Evolutionary conservation across 2,329 filamentous ascomycete species (phyloP).

Genomic region (Chaetomium globosum): DNA sequence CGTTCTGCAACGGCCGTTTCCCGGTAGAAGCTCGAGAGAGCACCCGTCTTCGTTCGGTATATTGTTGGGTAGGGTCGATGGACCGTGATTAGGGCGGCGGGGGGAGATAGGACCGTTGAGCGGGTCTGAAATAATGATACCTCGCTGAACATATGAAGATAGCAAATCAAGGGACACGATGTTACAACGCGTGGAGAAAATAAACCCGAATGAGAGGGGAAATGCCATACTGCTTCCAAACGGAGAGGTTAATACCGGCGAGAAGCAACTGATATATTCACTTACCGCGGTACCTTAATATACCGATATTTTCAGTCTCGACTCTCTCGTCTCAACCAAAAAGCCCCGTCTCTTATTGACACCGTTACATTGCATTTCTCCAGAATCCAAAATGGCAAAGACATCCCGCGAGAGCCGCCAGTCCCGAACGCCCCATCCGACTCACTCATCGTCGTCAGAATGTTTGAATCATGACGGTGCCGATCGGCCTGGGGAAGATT

Average conservation of each 20-base stretch:
- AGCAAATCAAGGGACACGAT: background rate
- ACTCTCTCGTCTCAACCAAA: background rate
- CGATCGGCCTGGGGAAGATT: background rate
- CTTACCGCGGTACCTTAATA: background rate
- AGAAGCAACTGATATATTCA: background rate
- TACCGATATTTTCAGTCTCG: background rate
- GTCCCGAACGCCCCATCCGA: conserved; percentile 4
- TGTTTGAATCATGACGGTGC: conserved; percentile 15
- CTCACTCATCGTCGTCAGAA: background rate
- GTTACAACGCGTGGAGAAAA: background rate
- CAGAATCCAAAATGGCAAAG: conserved; percentile 3
- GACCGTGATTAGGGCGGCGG: background rate
- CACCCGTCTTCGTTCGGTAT: background rate
- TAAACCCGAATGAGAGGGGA: background rate
- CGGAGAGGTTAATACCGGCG: background rate
- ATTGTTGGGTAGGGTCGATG: background rate
- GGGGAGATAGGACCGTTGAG: background rate
- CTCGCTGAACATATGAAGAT: conserved; percentile 15
- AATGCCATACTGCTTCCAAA: background rate
- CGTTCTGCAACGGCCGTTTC: background rate
- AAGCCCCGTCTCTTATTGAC: background rate
- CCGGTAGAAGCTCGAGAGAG: background rate
- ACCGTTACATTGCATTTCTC: conserved; percentile 20
- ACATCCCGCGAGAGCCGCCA: conserved; percentile 23
- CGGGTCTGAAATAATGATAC: conserved; percentile 18